phyloP scores from a whole-genome alignment of 345 rosid species.

The Hevea brasiliensis region DNA sequence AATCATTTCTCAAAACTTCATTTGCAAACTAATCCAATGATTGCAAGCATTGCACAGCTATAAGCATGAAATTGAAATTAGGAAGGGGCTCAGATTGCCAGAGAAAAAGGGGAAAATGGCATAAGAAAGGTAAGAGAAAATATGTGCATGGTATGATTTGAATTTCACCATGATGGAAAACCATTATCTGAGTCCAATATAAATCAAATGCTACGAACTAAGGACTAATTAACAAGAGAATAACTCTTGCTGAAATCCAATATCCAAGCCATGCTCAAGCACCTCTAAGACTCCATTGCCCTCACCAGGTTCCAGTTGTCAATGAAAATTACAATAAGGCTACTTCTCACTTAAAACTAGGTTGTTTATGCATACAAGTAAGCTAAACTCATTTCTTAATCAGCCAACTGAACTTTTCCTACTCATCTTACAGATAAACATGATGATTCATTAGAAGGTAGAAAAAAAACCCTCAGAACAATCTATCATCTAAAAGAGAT shows the following conservation, averaged over 20 bases:
- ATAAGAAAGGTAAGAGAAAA: neutral
- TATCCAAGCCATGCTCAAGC: neutral
- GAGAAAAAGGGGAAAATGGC: neutral
- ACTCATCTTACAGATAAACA: neutral
- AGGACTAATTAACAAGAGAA: neutral
- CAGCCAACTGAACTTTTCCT: neutral
- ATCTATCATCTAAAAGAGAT: neutral
- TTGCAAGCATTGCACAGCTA: neutral
- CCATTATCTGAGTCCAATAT: neutral
- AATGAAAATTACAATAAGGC: neutral
- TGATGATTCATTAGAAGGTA: neutral
- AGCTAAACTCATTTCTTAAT: neutral
- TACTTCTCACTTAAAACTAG: neutral
- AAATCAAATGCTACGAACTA: neutral
- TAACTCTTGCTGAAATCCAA: neutral
- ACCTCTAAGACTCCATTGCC: neutral
- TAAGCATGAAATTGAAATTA: neutral
- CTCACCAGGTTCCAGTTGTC: neutral
- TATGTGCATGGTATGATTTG: neutral
- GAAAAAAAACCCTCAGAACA: neutral
- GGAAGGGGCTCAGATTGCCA: neutral
- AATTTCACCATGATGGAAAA: neutral
- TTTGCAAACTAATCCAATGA: neutral
- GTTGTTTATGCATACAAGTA: neutral
- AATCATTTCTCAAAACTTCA: neutral